Base-by-base conservation (phyloP, 2,329 filamentous ascomycete species). In the Fusarium continuum region DNA sequence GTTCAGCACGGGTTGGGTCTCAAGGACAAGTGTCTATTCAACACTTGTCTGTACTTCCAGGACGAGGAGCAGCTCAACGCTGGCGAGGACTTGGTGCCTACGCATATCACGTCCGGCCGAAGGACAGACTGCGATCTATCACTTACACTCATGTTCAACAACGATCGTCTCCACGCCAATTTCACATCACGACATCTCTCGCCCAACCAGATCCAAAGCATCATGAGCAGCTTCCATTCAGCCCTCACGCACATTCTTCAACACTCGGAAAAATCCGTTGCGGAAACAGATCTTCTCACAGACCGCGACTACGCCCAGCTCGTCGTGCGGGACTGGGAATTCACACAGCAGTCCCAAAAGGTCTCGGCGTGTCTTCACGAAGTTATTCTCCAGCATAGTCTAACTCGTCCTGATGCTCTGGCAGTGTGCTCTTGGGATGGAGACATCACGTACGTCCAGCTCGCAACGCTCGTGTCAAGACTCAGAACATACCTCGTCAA, bases 241-340 rank as follows among this genome's bases (percentile, higher is more conserved):
- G 80, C 85, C 0, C 72, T 88, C 14, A 74, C 78, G 11, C 73
- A 78, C 16, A 78, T 85, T 3, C 61, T 86, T 11, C 73, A 76
- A 3, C 70, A 73, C 4, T 78, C 80, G 0, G 74, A 77, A 9
- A 75, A 73, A 14, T 72, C 74, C 5, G 74, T 85, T 45, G 78
- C 75, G 6, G 74, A 82, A 17, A 72, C 83, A 22, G 81, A 85
- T 69, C 75, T 85, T 4, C 85, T 87, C 64, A 85, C 79, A 11
- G 80, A 84, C 41, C 76, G 80, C 8, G 85, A 88, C 63, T 81
- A 82, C 59, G 77, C 81, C 5, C 83, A 85, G 51, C 80, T 87
- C 35, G 69, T 82, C 8, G 78, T 80, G 6, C 85, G 85, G 74
- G 84, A 83, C 45, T 79, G 79, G 61, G 78, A 79, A 25, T 70